Evolutionary conservation across 1,284 basidiomycete species (phyloP).

Genomic region (Trametes hirsuta): DNA sequence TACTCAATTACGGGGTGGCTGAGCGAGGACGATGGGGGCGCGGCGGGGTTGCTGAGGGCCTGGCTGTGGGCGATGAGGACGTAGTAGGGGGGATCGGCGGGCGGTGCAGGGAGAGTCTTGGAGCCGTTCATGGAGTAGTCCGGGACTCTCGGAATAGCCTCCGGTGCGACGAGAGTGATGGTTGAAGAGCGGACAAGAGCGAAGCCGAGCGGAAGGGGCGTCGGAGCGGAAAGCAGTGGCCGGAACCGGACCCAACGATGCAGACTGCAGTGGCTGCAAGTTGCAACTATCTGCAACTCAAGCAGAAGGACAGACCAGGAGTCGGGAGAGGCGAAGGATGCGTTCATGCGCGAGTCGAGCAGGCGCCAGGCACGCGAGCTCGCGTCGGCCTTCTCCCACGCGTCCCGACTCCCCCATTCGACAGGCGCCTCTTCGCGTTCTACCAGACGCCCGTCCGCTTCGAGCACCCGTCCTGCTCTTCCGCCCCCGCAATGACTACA

Average conservation of each 20-base stretch:
- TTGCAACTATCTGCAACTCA: no score
- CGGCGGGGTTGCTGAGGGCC: constrained; percentile 37
- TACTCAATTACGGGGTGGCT: constrained; percentile 80
- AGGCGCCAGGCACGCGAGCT: not conserved
- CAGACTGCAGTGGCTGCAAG: no score
- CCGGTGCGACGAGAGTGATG: not conserved
- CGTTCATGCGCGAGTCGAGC: not conserved
- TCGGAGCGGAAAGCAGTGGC: no score
- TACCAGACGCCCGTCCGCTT: no score
- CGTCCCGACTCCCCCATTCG: not conserved
- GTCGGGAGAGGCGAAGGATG: no score
- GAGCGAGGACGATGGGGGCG: constrained; percentile 49
- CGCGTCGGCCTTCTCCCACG: not conserved
- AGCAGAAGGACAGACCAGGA: no score
- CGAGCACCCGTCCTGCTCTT: not conserved
- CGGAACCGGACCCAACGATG: no score
- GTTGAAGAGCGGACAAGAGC: not conserved
- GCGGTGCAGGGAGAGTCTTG: not conserved
- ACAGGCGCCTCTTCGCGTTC: no score
- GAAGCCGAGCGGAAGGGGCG: no score
- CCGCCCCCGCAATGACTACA: not conserved
- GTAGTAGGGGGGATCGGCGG: constrained; percentile 54
- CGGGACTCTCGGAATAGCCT: not conserved
- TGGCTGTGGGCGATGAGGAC: constrained; percentile 58
- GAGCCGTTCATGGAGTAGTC: constrained; percentile 4